Percentiles rank a stretch among this genome's conserved stretches.
These are phyloP conservation scores for Saccharomyces mikatae DNA, from an alignment of 805 yeast genomes.

Conservation along the genomic window DNA sequence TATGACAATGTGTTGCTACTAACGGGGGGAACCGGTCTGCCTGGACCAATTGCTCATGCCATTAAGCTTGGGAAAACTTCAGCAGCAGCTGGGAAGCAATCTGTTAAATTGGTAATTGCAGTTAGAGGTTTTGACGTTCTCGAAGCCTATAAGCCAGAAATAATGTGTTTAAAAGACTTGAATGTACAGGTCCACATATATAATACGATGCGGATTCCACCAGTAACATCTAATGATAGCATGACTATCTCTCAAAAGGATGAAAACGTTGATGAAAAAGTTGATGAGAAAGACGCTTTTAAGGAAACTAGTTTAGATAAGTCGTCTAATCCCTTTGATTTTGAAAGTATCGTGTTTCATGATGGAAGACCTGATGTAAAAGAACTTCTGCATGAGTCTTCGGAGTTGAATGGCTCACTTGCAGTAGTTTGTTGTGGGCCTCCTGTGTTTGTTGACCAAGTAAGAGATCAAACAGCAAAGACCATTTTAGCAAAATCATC, in stretches of 20 bases:
- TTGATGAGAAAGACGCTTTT: neutral
- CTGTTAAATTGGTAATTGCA: slow-evolving; percentile 12
- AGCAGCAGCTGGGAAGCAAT: slow-evolving; percentile 2
- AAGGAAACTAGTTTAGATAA: neutral
- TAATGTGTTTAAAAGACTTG: slow-evolving; percentile 8
- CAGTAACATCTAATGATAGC: neutral
- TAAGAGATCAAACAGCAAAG: slow-evolving; percentile 42
- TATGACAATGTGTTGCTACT: slow-evolving; percentile 50
- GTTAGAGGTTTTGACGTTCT: slow-evolving; percentile 14
- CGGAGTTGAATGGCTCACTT: slow-evolving; percentile 35
- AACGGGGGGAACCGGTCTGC: slow-evolving; percentile 72
- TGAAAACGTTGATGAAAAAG: slow-evolving; percentile 1
- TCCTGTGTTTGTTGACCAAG: slow-evolving; percentile 46
- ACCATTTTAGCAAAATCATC: slow-evolving; percentile 32
- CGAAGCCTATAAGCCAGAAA: slow-evolving; percentile 13
- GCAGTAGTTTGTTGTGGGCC: slow-evolving; percentile 60
- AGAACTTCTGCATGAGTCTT: slow-evolving; percentile 32
- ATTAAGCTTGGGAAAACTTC: slow-evolving; percentile 26
- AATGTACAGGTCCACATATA: slow-evolving; percentile 14
- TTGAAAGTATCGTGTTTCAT: slow-evolving; percentile 31
- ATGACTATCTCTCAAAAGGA: neutral
- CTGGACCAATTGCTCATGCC: slow-evolving; percentile 48
- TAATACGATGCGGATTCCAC: slow-evolving; percentile 7
- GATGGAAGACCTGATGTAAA: slow-evolving; percentile 41
- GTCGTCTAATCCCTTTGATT: neutral